Conservation (phyloP, 2,329 filamentous ascomycete genomes). For the Pestalotiopsis sp. region DNA sequence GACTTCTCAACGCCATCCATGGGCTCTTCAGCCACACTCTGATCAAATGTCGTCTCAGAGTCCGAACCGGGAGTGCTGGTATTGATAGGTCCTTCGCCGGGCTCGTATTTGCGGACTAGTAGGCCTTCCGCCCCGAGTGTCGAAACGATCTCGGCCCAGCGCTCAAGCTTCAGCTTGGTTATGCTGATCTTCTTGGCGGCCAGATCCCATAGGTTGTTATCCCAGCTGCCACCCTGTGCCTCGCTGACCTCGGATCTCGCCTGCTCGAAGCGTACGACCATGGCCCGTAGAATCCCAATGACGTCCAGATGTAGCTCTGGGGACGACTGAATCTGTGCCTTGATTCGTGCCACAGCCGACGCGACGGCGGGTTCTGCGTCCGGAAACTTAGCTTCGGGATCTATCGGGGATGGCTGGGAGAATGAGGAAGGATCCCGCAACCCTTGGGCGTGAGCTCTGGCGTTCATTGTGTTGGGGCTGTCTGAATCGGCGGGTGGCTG, state of each 20-base stretch:
- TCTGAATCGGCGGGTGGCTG: neutral
- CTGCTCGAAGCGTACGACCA: slow-evolving; percentile 46
- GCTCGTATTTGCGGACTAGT: slow-evolving; percentile 9
- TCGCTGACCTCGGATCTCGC: slow-evolving; percentile 28
- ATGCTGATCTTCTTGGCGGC: slow-evolving; percentile 50
- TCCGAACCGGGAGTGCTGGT: neutral
- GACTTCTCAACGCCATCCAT: slow-evolving; percentile 13
- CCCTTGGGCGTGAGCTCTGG: slow-evolving; percentile 12
- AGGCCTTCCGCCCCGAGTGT: slow-evolving; percentile 32
- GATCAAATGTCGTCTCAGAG: neutral
- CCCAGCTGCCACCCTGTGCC: slow-evolving; percentile 34
- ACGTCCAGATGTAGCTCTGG: slow-evolving; percentile 49
- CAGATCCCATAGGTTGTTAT: slow-evolving; percentile 52
- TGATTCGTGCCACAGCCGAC: slow-evolving; percentile 41
- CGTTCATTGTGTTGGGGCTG: neutral
- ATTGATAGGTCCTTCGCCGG: neutral
- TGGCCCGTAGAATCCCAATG: slow-evolving; percentile 40
- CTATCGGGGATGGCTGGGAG: slow-evolving; percentile 5
- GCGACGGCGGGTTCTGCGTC: slow-evolving; percentile 32
- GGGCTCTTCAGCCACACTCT: slow-evolving; percentile 17
- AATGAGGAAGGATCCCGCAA: slow-evolving; percentile 2
- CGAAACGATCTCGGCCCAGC: slow-evolving; percentile 49
- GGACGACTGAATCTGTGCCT: slow-evolving; percentile 44
- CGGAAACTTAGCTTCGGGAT: slow-evolving; percentile 19
- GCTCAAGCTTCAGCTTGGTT: slow-evolving; percentile 47